Evolutionary conservation across 1,284 basidiomycete species (phyloP).

Genomic region (Dichomitus squalens): DNA sequence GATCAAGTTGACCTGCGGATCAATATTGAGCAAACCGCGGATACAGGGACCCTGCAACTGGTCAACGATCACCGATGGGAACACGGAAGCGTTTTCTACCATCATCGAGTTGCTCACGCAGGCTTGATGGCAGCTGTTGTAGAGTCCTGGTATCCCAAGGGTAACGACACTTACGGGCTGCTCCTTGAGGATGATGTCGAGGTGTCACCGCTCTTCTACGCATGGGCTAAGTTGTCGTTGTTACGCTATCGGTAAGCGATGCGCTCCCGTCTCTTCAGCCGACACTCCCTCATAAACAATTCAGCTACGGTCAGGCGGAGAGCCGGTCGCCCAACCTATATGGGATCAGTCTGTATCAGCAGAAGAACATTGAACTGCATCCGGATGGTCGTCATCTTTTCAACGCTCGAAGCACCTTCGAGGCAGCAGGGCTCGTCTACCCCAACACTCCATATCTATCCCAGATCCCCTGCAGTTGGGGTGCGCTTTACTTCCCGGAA

Average conservation of each 20-base stretch:
- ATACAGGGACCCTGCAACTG: constrained; percentile 57
- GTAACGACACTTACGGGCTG: constrained; percentile 74
- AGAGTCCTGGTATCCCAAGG: constrained; percentile 82
- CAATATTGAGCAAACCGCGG: constrained; percentile 76
- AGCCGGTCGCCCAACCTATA: constrained; percentile 54
- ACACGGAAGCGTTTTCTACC: constrained; percentile 58
- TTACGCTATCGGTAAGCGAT: constrained; percentile 67
- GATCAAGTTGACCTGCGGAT: constrained; percentile 64
- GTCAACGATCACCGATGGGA: constrained; percentile 58
- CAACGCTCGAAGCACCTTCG: constrained; percentile 62
- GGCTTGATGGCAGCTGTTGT: constrained; percentile 81
- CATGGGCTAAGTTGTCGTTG: constrained; percentile 78
- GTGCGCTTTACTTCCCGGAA: constrained; percentile 86
- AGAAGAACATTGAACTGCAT: constrained; percentile 75
- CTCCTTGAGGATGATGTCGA: constrained; percentile 85
- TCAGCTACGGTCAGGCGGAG: constrained; percentile 55
- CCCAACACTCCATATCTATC: constrained; percentile 75
- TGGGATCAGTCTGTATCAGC: constrained; percentile 83
- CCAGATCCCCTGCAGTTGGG: constrained; percentile 87
- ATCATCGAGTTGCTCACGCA: constrained; percentile 73
- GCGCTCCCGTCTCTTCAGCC: background rate
- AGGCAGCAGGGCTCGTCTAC: constrained; percentile 39
- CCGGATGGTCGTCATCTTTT: constrained; percentile 70
- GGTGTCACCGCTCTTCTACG: constrained; percentile 80
- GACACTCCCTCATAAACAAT: background rate